Conservation (phyloP, 176 grass and related monocot genomes). For the Saccharum officinarum region DNA sequence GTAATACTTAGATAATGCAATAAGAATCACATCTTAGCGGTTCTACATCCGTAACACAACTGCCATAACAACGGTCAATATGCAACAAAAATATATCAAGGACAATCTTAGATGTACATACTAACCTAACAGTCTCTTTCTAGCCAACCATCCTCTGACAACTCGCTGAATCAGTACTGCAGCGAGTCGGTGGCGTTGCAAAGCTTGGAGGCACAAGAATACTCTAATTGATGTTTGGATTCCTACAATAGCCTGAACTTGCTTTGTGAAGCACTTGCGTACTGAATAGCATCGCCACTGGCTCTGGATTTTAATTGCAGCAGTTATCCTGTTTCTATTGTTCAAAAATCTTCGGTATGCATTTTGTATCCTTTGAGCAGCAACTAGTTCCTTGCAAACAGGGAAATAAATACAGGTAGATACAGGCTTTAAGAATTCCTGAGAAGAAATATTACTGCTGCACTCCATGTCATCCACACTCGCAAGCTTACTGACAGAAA, state of each 20-base stretch:
- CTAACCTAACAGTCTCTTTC: slow-evolving; percentile 63
- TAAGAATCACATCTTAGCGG: not conserved
- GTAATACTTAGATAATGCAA: not conserved
- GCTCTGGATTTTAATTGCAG: slow-evolving; percentile 62
- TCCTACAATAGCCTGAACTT: slow-evolving; percentile 35
- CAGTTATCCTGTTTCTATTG: slow-evolving; percentile 22
- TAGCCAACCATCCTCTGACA: slow-evolving; percentile 49
- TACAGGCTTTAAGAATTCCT: slow-evolving; percentile 15
- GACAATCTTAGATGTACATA: slow-evolving; percentile 16
- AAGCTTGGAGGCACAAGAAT: slow-evolving; percentile 29
- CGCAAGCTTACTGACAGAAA: slow-evolving; percentile 9
- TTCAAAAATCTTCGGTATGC: slow-evolving; percentile 49
- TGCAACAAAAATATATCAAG: slow-evolving; percentile 6
- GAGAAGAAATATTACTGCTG: not conserved
- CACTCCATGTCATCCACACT: not conserved
- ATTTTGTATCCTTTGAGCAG: slow-evolving; percentile 58
- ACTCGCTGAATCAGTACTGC: slow-evolving; percentile 47
- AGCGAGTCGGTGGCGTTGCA: slow-evolving; percentile 21
- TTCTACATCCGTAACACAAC: not conserved
- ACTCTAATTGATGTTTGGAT: slow-evolving; percentile 47
- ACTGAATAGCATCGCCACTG: slow-evolving; percentile 48
- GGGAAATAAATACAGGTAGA: slow-evolving; percentile 8
- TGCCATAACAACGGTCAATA: not conserved
- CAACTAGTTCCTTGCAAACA: slow-evolving; percentile 30
- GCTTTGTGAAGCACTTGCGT: slow-evolving; percentile 37